Conservation (phyloP, 768 basidiomycete species). For the Psilocybe sp. region DNA sequence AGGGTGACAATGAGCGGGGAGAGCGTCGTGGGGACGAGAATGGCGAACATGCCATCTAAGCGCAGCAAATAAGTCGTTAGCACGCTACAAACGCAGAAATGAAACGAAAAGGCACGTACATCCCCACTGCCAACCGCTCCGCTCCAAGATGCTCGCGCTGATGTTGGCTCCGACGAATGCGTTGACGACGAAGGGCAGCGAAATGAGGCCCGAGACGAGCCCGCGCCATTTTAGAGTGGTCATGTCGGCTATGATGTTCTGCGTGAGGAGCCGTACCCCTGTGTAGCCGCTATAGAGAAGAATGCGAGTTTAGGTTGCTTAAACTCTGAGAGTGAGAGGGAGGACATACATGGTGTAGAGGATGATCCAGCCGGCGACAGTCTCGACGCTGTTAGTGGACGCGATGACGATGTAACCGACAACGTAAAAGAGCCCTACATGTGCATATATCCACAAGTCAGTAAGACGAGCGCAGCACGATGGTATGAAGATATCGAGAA, state of each 20-base stretch:
- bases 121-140: constrained; percentile 66
- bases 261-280: constrained; percentile 62
- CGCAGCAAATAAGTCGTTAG: constrained; percentile 3
- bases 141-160: constrained; percentile 37
- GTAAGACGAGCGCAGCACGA: constrained; percentile 32
- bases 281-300: constrained; percentile 52
- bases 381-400: constrained; percentile 40
- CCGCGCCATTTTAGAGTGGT: constrained; percentile 59
- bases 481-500: constrained; percentile 59
- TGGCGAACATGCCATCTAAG: constrained; percentile 55
- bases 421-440: constrained; percentile 62
- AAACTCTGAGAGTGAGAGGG: not conserved
- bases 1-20: constrained; percentile 53
- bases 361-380: constrained; percentile 53
- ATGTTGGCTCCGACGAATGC: constrained; percentile 61
- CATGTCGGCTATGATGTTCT: constrained; percentile 62
- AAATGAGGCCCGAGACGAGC: constrained; percentile 36
- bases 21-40: too few relatives aligned
- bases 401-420: constrained; percentile 56
- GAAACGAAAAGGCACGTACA: constrained; percentile 39
- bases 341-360: constrained; percentile 51
- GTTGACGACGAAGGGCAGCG: constrained; percentile 46
- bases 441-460: not conserved
- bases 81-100: too few relatives aligned
- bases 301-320: too few relatives aligned